These are phyloP conservation scores for Eucalyptus sp. DNA, from an alignment of 345 rosid species.

Conservation along the genomic window DNA sequence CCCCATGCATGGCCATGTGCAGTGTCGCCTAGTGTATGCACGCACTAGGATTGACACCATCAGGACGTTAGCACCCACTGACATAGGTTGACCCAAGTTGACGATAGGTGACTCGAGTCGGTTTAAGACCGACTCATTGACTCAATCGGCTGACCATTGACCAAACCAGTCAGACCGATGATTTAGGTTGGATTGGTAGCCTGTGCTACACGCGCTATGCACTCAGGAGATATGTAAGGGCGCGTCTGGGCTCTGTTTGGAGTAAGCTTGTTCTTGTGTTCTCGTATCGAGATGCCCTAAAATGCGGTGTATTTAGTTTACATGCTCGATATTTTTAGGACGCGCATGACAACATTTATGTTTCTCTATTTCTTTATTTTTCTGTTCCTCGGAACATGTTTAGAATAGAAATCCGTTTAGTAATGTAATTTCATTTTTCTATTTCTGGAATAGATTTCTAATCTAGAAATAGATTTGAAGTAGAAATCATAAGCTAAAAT, in stretches of 20 bases:
- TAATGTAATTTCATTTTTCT: accelerated
- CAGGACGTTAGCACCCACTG: no score
- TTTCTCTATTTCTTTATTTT: no score
- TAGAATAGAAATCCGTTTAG: accelerated
- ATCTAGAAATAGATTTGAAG: accelerated
- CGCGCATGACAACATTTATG: accelerated
- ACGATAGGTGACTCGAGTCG: no score
- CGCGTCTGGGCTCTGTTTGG: accelerated
- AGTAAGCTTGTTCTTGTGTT: not conserved
- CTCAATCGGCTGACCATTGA: not conserved
- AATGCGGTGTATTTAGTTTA: not conserved
- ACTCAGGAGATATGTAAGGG: accelerated
- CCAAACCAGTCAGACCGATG: not conserved
- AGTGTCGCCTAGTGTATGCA: not conserved
- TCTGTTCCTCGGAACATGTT: accelerated
- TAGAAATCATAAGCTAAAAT: accelerated
- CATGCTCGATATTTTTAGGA: no score
- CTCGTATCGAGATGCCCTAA: not conserved
- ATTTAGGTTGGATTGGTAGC: no score
- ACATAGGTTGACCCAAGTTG: not conserved
- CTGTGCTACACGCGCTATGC: accelerated
- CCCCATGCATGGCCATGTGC: no score
- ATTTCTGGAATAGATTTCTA: accelerated
- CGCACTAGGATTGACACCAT: accelerated
- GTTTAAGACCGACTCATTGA: no score